Conservation (phyloP, 2,329 filamentous ascomycete species). For the Xylaria sp. region DNA sequence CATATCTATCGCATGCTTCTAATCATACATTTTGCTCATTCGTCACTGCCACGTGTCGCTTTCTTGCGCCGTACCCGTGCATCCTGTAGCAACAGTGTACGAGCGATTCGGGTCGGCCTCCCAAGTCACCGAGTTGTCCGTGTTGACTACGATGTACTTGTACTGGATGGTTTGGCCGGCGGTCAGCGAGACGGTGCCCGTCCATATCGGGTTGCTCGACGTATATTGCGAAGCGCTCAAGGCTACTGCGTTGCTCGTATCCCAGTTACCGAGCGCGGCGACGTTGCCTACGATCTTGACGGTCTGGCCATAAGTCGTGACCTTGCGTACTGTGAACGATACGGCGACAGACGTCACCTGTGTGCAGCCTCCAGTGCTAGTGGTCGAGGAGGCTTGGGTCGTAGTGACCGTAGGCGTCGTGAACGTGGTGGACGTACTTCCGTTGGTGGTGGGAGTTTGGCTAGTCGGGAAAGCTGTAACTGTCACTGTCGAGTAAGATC, state of each 20-base stretch:
- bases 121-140: conserved; percentile 68
- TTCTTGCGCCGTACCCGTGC: conserved; percentile 46
- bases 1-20: neutral
- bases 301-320: conserved; percentile 70
- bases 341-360: conserved; percentile 63
- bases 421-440: conserved; percentile 40
- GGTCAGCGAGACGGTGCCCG: conserved; percentile 63
- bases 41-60: conserved; percentile 52
- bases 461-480: conserved; percentile 61
- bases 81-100: conserved; percentile 52
- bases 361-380: conserved; percentile 51
- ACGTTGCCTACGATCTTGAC: conserved; percentile 73
- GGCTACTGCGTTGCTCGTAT: conserved; percentile 62
- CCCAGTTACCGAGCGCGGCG: conserved; percentile 71
- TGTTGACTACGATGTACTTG: conserved; percentile 73
- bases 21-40: neutral
- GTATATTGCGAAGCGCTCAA: conserved; percentile 71
- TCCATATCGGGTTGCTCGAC: conserved; percentile 70
- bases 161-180: conserved; percentile 70
- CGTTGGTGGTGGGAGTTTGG: conserved; percentile 57
- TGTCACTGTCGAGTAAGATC: conserved; percentile 64
- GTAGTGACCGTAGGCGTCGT: conserved; percentile 45
- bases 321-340: conserved; percentile 69
- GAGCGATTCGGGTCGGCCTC: conserved; percentile 69
- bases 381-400: conserved; percentile 40